These are phyloP conservation scores for Volutella citrinella DNA, from an alignment of 2,329 filamentous ascomycete species.

Conservation along the genomic window DNA sequence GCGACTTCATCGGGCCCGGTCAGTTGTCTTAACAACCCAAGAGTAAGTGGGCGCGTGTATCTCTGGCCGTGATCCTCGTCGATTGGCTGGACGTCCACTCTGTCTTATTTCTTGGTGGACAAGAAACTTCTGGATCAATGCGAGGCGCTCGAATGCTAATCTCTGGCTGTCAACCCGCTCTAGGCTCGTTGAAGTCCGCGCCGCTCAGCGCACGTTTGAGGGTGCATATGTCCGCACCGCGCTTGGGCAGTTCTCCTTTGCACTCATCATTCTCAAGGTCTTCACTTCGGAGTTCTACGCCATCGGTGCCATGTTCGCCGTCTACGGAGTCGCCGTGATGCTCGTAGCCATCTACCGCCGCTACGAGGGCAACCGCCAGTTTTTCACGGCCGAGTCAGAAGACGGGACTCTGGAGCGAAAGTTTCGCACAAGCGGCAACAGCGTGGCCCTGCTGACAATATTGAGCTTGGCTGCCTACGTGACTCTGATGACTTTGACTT, in stretches of 20 bases:
- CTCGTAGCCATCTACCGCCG: conserved; percentile 81
- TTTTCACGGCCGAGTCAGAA: conserved; percentile 59
- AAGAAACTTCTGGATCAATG: no score
- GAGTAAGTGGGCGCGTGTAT: conserved; percentile 67
- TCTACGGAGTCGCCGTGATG: conserved; percentile 83
- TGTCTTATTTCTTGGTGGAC: no score
- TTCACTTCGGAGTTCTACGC: conserved; percentile 96
- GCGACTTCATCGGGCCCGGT: conserved; percentile 78
- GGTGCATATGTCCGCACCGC: conserved; percentile 95
- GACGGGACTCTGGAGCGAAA: conserved; percentile 42
- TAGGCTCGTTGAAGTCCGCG: conserved; percentile 86
- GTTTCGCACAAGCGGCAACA: conserved; percentile 64
- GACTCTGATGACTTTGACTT: conserved; percentile 54
- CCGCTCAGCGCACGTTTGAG: conserved; percentile 94
- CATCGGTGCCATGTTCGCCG: conserved; percentile 92
- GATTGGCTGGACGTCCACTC: background rate
- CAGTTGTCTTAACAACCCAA: conserved; percentile 73
- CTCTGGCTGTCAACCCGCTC: no score
- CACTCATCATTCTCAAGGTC: conserved; percentile 85
- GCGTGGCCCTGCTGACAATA: conserved; percentile 54
- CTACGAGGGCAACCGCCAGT: conserved; percentile 89
- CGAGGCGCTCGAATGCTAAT: no score
- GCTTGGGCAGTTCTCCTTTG: conserved; percentile 91
- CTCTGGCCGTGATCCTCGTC: no score
- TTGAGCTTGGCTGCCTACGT: conserved; percentile 58